phyloP scores from a whole-genome alignment of 192 early-diverging fungal species.

The Backusella psychrophila region DNA sequence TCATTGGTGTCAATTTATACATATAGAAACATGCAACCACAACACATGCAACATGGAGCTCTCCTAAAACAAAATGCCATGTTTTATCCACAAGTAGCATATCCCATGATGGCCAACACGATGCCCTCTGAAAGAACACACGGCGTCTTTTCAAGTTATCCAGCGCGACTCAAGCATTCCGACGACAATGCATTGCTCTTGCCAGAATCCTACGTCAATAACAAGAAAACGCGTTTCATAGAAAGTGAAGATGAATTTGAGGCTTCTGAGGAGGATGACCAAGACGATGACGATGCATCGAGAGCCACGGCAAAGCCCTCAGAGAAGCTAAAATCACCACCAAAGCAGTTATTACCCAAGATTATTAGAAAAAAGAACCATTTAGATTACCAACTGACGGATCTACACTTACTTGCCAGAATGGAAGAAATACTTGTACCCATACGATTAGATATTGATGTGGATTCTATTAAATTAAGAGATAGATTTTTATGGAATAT shows the following conservation, averaged over 20 bases:
- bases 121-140: constrained; percentile 22
- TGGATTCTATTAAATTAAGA: constrained; percentile 79
- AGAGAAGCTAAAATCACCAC: constrained; percentile 8
- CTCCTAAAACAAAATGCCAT: neutral
- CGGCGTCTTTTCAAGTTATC: constrained; percentile 49
- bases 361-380: constrained; percentile 35
- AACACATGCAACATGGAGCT: neutral
- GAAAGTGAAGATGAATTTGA: constrained; percentile 21
- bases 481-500: constrained; percentile 95
- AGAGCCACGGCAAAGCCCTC: neutral
- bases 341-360: constrained; percentile 21
- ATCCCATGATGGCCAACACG: constrained; percentile 2
- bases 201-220: constrained; percentile 36
- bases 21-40: neutral
- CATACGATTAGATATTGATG: constrained; percentile 88
- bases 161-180: constrained; percentile 44
- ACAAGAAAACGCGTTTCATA: constrained; percentile 35
- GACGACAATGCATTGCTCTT: constrained; percentile 51
- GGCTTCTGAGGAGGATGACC: neutral
- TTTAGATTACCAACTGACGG: constrained; percentile 36
- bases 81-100: neutral
- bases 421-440: constrained; percentile 80
- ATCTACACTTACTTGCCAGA: constrained; percentile 55
- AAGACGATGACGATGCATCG: neutral
- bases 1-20: neutral